These are phyloP conservation scores for Moricandia arvensis DNA, from an alignment of 345 rosid species.

Conservation along the genomic window DNA sequence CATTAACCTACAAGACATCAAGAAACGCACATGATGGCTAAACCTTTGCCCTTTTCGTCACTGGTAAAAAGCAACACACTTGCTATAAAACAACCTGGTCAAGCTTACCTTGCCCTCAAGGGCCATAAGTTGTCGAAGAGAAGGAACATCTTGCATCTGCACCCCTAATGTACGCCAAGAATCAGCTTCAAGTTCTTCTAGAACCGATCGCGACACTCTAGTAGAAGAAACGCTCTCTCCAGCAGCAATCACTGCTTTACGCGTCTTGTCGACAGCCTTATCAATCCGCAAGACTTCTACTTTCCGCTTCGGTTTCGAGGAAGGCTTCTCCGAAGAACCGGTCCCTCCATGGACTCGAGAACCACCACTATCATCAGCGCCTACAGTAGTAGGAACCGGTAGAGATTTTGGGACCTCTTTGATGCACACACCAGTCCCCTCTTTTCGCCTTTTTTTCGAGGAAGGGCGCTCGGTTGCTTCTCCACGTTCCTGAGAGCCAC, in stretches of 20 bases:
- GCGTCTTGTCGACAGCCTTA: slow-evolving; percentile 45
- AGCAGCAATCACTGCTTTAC: slow-evolving; percentile 44
- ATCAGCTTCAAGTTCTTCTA: slow-evolving; percentile 47
- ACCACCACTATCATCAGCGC: slow-evolving; percentile 17
- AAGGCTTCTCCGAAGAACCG: slow-evolving; percentile 23
- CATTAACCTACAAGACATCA: slow-evolving; percentile 55
- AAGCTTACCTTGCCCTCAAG: slow-evolving; percentile 67
- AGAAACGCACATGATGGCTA: neutral
- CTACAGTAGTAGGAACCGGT: neutral
- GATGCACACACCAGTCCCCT: slow-evolving; percentile 47
- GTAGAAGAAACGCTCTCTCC: slow-evolving; percentile 62
- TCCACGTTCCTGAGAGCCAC: slow-evolving; percentile 25
- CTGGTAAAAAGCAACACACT: neutral
- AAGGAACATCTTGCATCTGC: slow-evolving; percentile 67
- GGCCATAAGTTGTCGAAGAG: slow-evolving; percentile 58
- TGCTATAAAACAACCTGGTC: neutral
- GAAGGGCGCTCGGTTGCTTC: slow-evolving; percentile 7
- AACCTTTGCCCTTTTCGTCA: neutral
- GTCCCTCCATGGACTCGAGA: slow-evolving; percentile 15
- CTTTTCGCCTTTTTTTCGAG: slow-evolving; percentile 28
- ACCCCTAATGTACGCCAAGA: slow-evolving; percentile 77
- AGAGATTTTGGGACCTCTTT: slow-evolving; percentile 35
- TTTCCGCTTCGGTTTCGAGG: slow-evolving; percentile 17
- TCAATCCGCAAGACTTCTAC: slow-evolving; percentile 41
- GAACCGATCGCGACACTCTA: slow-evolving; percentile 54